phyloP scores from a whole-genome alignment of 768 basidiomycete species.

The Butyriboletus loyo region DNA sequence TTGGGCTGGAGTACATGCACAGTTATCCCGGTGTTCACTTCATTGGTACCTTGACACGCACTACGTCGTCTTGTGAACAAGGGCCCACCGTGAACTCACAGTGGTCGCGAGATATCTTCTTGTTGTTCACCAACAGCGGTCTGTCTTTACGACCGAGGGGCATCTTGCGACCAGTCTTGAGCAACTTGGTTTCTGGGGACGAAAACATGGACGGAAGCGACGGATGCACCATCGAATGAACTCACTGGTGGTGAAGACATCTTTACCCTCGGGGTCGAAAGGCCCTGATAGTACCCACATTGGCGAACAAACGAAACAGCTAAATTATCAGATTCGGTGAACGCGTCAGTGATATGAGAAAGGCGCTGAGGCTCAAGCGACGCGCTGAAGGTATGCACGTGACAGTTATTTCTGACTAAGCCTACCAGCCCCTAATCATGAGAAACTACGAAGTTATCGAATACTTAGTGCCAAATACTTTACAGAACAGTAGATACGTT shows the following conservation, averaged over 20 bases:
- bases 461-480: slow-evolving; percentile 14
- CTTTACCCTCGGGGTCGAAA: slow-evolving; percentile 43
- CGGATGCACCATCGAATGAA: slow-evolving; percentile 24
- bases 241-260: slow-evolving; percentile 41
- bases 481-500: slow-evolving; percentile 18
- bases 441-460: slow-evolving; percentile 6
- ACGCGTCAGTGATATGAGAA: background rate
- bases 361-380: too few species aligned
- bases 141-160: slow-evolving; percentile 55
- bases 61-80: slow-evolving; percentile 52
- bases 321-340: background rate
- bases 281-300: slow-evolving; percentile 57
- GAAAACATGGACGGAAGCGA: background rate
- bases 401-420: background rate
- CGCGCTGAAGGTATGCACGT: slow-evolving; percentile 3
- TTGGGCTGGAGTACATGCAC: slow-evolving; percentile 39
- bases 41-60: slow-evolving; percentile 34
- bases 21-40: background rate
- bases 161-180: slow-evolving; percentile 59
- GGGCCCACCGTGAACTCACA: slow-evolving; percentile 54
- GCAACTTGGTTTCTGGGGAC: slow-evolving; percentile 50
- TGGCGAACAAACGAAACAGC: background rate
- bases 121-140: slow-evolving; percentile 51
- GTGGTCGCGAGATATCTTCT: slow-evolving; percentile 64
- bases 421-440: background rate